Percentiles rank a stretch among this genome's conserved stretches.
phyloP scores from a whole-genome alignment of 2,329 filamentous ascomycete genomes.

The Myriosclerotinia curreyana region DNA sequence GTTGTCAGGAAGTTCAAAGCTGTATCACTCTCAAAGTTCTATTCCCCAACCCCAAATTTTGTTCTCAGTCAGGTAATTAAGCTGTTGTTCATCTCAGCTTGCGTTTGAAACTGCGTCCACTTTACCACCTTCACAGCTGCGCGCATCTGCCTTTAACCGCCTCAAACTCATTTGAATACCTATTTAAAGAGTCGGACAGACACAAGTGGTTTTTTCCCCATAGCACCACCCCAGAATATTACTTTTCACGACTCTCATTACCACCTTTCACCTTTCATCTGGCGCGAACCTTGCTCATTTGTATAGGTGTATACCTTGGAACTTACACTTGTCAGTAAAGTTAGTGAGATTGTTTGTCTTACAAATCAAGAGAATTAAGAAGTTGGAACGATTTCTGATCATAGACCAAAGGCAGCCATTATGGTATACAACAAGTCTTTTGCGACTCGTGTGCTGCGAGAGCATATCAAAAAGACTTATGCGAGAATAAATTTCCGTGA shows the following conservation, averaged over 20 bases:
- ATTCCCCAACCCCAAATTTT: background rate
- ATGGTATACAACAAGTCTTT: conserved; percentile 9
- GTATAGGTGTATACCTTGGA: background rate
- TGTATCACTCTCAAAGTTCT: background rate
- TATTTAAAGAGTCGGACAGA: background rate
- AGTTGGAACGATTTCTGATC: background rate
- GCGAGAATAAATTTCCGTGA: conserved; percentile 9
- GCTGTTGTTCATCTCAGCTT: background rate
- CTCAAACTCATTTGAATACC: background rate
- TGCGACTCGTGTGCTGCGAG: background rate
- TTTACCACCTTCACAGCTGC: background rate
- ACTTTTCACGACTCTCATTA: background rate
- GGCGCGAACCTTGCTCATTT: no score
- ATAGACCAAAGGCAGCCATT: background rate
- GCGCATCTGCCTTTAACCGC: background rate
- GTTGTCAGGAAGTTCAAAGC: background rate
- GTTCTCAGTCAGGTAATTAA: background rate
- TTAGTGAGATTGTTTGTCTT: background rate
- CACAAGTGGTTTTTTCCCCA: background rate
- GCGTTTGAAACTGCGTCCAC: background rate
- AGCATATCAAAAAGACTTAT: conserved; percentile 20
- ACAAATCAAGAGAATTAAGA: background rate
- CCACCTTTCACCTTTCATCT: background rate
- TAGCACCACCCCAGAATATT: background rate
- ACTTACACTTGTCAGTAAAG: background rate